Percentiles rank a stretch among this genome's conserved stretches.
These are phyloP conservation scores for Metarhizium rileyi DNA, from an alignment of 2,329 filamentous ascomycete species.

Conservation along the genomic window DNA sequence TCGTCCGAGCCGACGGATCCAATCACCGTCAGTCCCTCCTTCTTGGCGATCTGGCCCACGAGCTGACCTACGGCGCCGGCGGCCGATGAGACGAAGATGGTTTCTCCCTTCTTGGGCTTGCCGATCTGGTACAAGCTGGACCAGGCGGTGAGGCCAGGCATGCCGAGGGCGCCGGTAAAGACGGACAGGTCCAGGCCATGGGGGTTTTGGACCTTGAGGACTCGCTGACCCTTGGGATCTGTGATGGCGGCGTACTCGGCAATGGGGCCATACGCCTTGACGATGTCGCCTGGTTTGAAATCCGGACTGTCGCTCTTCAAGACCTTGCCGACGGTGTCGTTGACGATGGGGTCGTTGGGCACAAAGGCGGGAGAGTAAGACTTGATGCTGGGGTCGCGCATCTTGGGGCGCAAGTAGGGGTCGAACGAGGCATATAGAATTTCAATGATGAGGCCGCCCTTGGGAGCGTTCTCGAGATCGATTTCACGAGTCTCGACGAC, in stretches of 20 bases:
- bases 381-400: constrained; percentile 55
- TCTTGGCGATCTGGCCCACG: constrained; percentile 76
- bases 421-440: constrained; percentile 70
- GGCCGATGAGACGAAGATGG: constrained; percentile 73
- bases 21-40: constrained; percentile 68
- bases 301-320: constrained; percentile 55
- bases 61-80: constrained; percentile 75
- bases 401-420: constrained; percentile 74
- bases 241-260: constrained; percentile 59
- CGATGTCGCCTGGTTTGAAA: constrained; percentile 58
- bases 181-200: constrained; percentile 53
- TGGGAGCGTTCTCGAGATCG: constrained; percentile 51
- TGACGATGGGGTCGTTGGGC: constrained; percentile 54
- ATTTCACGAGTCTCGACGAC: constrained; percentile 56
- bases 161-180: constrained; percentile 61
- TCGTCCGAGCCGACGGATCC: constrained; percentile 72
- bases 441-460: constrained; percentile 58
- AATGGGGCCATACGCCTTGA: constrained; percentile 46
- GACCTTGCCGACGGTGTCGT: constrained; percentile 55
- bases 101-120: constrained; percentile 55
- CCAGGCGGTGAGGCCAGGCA: constrained; percentile 58
- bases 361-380: constrained; percentile 48
- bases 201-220: constrained; percentile 57
- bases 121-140: constrained; percentile 58
- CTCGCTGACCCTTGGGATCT: constrained; percentile 28